Evolutionary conservation across 108 stramenopile species (phyloP), one percentile per base, ranked within the genome.

Genomic region (Nitzschia sp.): DNA sequence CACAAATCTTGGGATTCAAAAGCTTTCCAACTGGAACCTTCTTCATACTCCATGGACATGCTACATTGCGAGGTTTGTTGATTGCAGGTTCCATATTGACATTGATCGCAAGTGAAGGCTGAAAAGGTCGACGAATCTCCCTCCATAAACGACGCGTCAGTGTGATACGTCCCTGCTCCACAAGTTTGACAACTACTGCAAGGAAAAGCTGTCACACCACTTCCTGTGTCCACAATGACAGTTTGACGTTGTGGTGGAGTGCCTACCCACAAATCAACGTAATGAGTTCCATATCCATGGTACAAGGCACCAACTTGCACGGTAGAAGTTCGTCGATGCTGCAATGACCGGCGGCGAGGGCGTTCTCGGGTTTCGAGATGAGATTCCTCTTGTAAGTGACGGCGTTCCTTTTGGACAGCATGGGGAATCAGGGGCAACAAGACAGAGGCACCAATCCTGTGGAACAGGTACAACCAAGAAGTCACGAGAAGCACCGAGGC

Each of bases 171-270:
- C 6, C 53, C 34, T 6, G 20, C 59, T 3, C 98, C 96, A 69
- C 96, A 97, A 37, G 77, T 69, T 8, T 67, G 14, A 59, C 98
- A 98, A 51, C 80, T 94, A 24, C 69, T 69, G 73, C 96, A 97
- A 10, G 98, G 96, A 76, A 98, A 98, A 54, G 96, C 96, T 14
- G 98, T 98, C 52, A 87, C 83, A 9, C 86, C 85, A 20, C 78
- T 81, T 0, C 96, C 96, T 17, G 98, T 98, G 75, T 97, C 96
- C 63, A 98, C 92, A 72, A 98, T 98, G 56, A 98, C 93, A 10
- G 96, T 96, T 65, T 96, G 95, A 0, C 98, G 83, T 73, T 98
- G 98, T 41, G 96, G 88, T 10, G 98, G 96, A 8, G 93, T 87
- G 14, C 98, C 98, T 6, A 88, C 86, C 88, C 94, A 98, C 7